A percentile compares a stretch with the other conserved stretches of the same genome.
Evolutionary conservation across 2,329 filamentous ascomycete species (phyloP).

Genomic region (Salinomyces thailandicus): DNA sequence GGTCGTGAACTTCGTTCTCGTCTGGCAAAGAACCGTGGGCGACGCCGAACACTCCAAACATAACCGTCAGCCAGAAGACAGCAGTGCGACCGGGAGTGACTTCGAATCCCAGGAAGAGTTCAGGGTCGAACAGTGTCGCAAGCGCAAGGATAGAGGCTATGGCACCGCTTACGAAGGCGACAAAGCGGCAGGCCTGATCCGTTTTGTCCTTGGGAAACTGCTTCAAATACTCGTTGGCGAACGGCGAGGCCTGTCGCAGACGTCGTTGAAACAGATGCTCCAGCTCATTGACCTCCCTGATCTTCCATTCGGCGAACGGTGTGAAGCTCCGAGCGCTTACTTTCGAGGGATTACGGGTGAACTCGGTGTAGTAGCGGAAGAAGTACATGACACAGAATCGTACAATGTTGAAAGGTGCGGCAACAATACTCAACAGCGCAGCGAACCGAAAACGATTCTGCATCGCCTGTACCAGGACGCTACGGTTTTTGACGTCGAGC

Average conservation of each 20-base stretch:
- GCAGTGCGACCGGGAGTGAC: constrained; percentile 80
- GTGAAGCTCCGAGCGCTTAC: constrained; percentile 87
- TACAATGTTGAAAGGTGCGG: constrained; percentile 76
- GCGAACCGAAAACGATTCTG: constrained; percentile 69
- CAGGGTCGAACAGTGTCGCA: constrained; percentile 77
- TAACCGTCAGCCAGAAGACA: constrained; percentile 78
- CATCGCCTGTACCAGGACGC: constrained; percentile 66
- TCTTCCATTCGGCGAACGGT: constrained; percentile 92
- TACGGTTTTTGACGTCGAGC: constrained; percentile 70
- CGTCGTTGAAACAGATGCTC: constrained; percentile 84
- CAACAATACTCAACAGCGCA: constrained; percentile 74
- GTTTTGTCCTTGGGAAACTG: constrained; percentile 95
- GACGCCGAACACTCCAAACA: constrained; percentile 73
- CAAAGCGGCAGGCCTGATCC: constrained; percentile 70
- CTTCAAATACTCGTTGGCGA: constrained; percentile 82
- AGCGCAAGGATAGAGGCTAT: constrained; percentile 76
- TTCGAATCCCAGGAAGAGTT: constrained; percentile 84
- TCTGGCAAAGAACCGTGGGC: constrained; percentile 72
- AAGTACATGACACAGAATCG: constrained; percentile 85
- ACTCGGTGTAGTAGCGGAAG: constrained; percentile 94
- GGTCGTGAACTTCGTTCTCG: constrained; percentile 82
- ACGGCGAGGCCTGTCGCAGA: constrained; percentile 88
- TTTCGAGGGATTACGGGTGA: constrained; percentile 83
- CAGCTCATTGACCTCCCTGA: constrained; percentile 94
- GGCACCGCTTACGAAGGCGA: constrained; percentile 79